Conservation (phyloP, 1,284 basidiomycete genomes). For the Boletus smithii region DNA sequence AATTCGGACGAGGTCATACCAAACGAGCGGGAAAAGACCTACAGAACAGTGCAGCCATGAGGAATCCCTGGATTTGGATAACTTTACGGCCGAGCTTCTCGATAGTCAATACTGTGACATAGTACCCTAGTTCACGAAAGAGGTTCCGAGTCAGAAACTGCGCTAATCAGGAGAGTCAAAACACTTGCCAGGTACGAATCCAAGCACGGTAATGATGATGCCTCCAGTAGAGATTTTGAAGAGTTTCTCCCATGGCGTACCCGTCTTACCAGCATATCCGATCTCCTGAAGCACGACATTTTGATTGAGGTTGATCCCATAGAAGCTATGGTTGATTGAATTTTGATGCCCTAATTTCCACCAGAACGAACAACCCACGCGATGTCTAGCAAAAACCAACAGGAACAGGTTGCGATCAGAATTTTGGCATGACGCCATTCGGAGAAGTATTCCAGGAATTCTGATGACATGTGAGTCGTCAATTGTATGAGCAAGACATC, state of each 20-base stretch:
- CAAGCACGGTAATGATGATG: constrained; percentile 67
- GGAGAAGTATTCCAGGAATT: constrained; percentile 51
- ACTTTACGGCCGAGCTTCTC: constrained; percentile 70
- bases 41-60: constrained; percentile 67
- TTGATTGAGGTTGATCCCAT: constrained; percentile 78
- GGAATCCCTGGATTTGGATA: constrained; percentile 79
- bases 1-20: not conserved
- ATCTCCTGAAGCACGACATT: constrained; percentile 70
- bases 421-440: constrained; percentile 56
- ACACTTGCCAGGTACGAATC: constrained; percentile 64
- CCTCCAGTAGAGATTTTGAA: constrained; percentile 66
- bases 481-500: not conserved
- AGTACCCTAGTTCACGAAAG: constrained; percentile 52
- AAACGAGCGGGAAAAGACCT: constrained; percentile 24
- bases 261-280: constrained; percentile 55
- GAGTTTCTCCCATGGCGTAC: constrained; percentile 58
- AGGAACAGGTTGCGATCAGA: constrained; percentile 49
- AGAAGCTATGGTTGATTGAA: constrained; percentile 45
- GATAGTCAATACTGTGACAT: constrained; percentile 64
- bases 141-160: not conserved
- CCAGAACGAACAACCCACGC: constrained; percentile 35
- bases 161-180: constrained; percentile 3
- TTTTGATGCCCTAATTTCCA: not conserved
- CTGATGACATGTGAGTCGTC: constrained; percentile 22
- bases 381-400: constrained; percentile 58